These are phyloP conservation scores for Boechera stricta DNA, from an alignment of 345 rosid species.

Conservation along the genomic window DNA sequence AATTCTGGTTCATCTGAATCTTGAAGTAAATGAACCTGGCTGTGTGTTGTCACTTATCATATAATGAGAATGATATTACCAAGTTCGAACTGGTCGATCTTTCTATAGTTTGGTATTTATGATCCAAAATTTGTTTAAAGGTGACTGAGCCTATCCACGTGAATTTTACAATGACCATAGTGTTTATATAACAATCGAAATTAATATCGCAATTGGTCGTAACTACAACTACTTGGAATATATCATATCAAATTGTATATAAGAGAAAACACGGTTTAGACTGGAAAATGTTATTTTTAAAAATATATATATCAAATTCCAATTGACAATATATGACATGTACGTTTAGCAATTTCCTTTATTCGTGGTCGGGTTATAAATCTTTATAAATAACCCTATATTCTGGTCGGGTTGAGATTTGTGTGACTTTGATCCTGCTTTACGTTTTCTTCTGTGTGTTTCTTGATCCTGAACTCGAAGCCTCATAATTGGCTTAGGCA, in stretches of 20 bases:
- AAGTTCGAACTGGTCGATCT: slow-evolving; percentile 6
- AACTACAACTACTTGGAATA: neutral
- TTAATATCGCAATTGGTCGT: neutral
- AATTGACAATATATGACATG: neutral
- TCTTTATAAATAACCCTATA: too few relatives aligned
- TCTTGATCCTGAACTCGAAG: too few relatives aligned
- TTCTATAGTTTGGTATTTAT: slow-evolving; percentile 1
- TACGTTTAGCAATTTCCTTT: too few relatives aligned
- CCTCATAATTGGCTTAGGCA: too few relatives aligned
- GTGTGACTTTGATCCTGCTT: too few relatives aligned
- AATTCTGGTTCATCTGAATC: slow-evolving; percentile 13
- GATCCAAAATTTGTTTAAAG: neutral
- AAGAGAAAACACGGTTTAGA: neutral
- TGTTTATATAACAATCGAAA: neutral
- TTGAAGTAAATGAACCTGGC: slow-evolving; percentile 13
- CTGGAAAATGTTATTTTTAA: neutral
- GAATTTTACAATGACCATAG: neutral
- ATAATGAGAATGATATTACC: slow-evolving; percentile 10
- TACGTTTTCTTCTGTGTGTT: too few relatives aligned
- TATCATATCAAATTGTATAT: neutral
- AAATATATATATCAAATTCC: neutral
- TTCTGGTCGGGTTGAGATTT: too few relatives aligned
- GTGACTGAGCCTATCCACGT: neutral
- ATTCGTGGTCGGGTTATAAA: too few relatives aligned
- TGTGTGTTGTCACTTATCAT: slow-evolving; percentile 17